Evolutionary conservation across 2,329 filamentous ascomycete species (phyloP).

Genomic region (Penicillium occitanis): DNA sequence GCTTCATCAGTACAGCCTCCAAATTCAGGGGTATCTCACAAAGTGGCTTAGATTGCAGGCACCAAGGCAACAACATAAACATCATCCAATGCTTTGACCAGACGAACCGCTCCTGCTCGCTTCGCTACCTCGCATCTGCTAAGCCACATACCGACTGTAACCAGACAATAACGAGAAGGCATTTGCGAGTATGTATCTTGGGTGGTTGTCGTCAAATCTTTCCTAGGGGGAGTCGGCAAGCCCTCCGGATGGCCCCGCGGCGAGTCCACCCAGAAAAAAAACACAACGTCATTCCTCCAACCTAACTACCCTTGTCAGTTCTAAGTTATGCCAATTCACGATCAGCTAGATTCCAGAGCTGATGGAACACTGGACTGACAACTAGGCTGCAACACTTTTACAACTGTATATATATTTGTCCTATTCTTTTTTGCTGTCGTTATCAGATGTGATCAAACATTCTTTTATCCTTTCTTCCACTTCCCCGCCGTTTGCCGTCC

Average conservation of each 20-base stretch:
- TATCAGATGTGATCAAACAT: neutral
- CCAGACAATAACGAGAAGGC: neutral
- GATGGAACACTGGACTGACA: neutral
- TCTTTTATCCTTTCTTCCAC: neutral
- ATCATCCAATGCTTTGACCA: neutral
- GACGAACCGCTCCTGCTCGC: neutral
- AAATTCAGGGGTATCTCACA: conserved; percentile 2
- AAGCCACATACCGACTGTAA: neutral
- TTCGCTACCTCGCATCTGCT: neutral
- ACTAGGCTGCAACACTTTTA: conserved; percentile 7
- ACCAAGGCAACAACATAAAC: conserved; percentile 11
- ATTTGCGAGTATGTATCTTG: neutral
- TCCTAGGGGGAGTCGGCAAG: neutral
- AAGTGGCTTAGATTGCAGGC: conserved; percentile 9
- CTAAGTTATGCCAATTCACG: neutral
- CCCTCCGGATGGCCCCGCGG: neutral
- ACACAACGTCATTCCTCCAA: conserved; percentile 2
- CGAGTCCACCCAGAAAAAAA: conserved; percentile 1
- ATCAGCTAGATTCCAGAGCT: conserved; percentile 1
- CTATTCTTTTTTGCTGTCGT: neutral
- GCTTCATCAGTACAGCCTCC: neutral
- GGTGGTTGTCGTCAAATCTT: neutral
- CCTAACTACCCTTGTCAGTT: neutral
- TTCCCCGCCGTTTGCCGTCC: neutral
- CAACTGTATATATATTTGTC: neutral